Conservation (phyloP, 2,329 filamentous ascomycete genomes). For the Colletotrichum magnum region DNA sequence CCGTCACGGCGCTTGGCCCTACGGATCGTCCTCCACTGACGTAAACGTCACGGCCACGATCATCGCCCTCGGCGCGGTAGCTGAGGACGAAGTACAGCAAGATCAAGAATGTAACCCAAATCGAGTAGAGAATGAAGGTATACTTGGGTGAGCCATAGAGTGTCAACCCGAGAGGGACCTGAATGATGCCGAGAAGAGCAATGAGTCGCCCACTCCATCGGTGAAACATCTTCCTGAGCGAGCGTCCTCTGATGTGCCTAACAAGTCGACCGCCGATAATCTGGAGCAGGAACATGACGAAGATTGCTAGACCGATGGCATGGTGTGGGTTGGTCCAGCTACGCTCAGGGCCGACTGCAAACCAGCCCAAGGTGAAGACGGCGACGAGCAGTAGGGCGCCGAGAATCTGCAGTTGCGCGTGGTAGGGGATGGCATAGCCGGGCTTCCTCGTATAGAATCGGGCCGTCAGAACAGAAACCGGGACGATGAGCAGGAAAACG, state of each 20-base stretch:
- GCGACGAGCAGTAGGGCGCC: conserved; percentile 78
- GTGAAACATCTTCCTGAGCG: conserved; percentile 77
- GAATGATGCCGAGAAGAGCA: conserved; percentile 85
- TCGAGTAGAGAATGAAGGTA: conserved; percentile 86
- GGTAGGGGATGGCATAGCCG: conserved; percentile 74
- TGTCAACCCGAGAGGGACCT: conserved; percentile 90
- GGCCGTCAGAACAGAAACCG: conserved; percentile 79
- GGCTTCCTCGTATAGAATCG: conserved; percentile 78
- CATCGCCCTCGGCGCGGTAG: conserved; percentile 74
- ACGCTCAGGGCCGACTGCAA: conserved; percentile 81
- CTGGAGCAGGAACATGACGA: conserved; percentile 80
- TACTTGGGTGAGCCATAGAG: conserved; percentile 91
- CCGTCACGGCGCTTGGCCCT: conserved; percentile 55
- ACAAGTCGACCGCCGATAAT: conserved; percentile 78
- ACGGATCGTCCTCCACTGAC: conserved; percentile 72
- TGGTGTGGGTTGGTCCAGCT: conserved; percentile 87
- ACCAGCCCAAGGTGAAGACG: conserved; percentile 81
- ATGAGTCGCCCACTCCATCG: conserved; percentile 88
- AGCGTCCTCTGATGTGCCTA: conserved; percentile 63
- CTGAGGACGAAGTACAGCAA: conserved; percentile 85
- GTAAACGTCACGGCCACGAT: conserved; percentile 67
- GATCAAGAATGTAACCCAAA: conserved; percentile 82
- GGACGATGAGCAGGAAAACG: conserved; percentile 81
- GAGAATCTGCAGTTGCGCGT: conserved; percentile 82
- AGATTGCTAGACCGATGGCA: conserved; percentile 85